Evolutionary conservation across 192 early-diverging fungal species (phyloP).

Genomic region (Gaertneriomyces sp.): DNA sequence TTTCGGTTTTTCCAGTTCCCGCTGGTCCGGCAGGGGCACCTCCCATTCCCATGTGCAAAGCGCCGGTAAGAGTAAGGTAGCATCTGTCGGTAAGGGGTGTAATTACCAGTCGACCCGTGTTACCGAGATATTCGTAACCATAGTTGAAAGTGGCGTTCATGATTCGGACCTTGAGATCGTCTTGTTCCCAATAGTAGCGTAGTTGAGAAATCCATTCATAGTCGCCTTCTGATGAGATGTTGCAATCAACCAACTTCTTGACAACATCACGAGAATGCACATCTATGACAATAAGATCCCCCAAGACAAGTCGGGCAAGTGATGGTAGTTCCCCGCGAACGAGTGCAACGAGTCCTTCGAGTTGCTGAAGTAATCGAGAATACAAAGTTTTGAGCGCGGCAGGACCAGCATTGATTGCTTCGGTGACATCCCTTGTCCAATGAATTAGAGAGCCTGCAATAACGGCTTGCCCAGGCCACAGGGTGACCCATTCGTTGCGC

Average conservation of each 20-base stretch:
- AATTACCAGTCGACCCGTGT: constrained; percentile 58
- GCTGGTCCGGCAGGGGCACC: constrained; percentile 60
- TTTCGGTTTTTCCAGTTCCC: constrained; percentile 62
- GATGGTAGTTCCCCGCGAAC: constrained; percentile 57
- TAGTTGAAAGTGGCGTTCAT: constrained; percentile 59
- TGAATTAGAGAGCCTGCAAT: constrained; percentile 52
- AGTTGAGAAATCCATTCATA: constrained; percentile 65
- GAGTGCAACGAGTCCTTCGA: constrained; percentile 53
- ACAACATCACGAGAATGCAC: constrained; percentile 61
- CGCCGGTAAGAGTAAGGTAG: constrained; percentile 55
- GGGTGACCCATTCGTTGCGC: constrained; percentile 52
- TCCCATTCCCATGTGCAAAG: constrained; percentile 63
- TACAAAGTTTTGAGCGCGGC: constrained; percentile 41
- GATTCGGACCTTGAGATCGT: constrained; percentile 58
- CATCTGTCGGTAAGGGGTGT: constrained; percentile 60
- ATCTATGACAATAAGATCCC: constrained; percentile 63
- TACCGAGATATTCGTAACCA: constrained; percentile 61
- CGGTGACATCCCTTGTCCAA: constrained; percentile 59
- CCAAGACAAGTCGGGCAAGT: constrained; percentile 47
- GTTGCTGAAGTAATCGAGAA: constrained; percentile 39
- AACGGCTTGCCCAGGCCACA: constrained; percentile 58
- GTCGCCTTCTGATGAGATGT: constrained; percentile 52
- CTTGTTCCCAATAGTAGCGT: constrained; percentile 61
- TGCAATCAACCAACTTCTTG: constrained; percentile 50
- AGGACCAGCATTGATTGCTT: constrained; percentile 47